phyloP scores from a whole-genome alignment of 805 yeast species.

The Teunomyces funiuensis region DNA sequence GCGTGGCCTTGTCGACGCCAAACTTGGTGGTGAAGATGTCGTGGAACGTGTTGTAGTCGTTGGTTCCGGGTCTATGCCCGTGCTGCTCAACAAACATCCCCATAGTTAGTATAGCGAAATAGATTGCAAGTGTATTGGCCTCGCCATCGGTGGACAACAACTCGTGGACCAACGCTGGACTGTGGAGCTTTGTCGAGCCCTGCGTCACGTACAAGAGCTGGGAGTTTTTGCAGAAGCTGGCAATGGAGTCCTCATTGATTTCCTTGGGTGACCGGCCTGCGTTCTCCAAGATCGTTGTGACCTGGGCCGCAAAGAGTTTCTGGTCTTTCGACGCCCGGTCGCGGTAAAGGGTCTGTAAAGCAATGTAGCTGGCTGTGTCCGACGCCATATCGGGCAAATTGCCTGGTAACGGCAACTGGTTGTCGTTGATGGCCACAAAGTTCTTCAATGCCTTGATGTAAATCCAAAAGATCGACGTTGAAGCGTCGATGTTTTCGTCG shows the following conservation, averaged over 20 bases:
- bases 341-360: conserved; percentile 57
- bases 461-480: conserved; percentile 57
- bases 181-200: conserved; percentile 37
- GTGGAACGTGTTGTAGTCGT: conserved; percentile 21
- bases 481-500: conserved; percentile 13
- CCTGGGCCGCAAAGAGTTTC: conserved; percentile 34
- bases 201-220: conserved; percentile 49
- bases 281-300: conserved; percentile 22
- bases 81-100: conserved; percentile 19
- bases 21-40: conserved; percentile 17
- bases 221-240: conserved; percentile 62
- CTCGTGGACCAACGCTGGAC: conserved; percentile 15
- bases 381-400: conserved; percentile 88
- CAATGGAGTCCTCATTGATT: conserved; percentile 35
- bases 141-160: conserved; percentile 8
- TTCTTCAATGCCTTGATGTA: conserved; percentile 51
- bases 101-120: conserved; percentile 43
- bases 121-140: conserved; percentile 30
- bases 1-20: conserved; percentile 18
- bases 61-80: conserved; percentile 16
- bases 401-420: conserved; percentile 69
- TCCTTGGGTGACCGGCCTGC: conserved; percentile 28
- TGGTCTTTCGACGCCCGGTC: conserved; percentile 55
- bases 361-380: conserved; percentile 59
- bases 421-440: conserved; percentile 41